Conservation (phyloP, 495 filamentous ascomycete genomes). For the Neohortaea acidophila region DNA sequence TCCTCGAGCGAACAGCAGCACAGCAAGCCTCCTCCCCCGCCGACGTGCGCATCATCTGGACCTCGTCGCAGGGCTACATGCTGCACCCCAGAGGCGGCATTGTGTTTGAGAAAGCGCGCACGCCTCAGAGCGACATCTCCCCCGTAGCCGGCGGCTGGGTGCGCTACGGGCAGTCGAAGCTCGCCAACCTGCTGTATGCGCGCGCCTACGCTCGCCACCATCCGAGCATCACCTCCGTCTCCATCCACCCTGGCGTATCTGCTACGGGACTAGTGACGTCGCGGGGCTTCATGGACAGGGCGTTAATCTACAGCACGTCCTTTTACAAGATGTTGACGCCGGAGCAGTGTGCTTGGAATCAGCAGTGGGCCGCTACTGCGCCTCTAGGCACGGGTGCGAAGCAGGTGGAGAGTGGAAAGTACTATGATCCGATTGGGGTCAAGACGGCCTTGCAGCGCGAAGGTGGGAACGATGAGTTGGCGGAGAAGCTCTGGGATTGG, state of each 20-base stretch:
- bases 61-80: slow-evolving; percentile 29
- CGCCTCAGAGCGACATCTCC: slow-evolving; percentile 6
- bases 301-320: slow-evolving; percentile 5
- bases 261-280: slow-evolving; percentile 34
- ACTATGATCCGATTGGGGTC: slow-evolving; percentile 31
- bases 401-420: slow-evolving; percentile 26
- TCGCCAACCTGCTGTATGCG: slow-evolving; percentile 21
- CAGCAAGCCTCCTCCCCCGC: too few species aligned
- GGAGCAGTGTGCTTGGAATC: slow-evolving; percentile 37
- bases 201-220: slow-evolving; percentile 29
- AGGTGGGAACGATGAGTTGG: slow-evolving; percentile 21
- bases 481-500: slow-evolving; percentile 31
- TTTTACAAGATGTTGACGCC: slow-evolving; percentile 2
- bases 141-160: neutral
- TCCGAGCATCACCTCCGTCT: slow-evolving; percentile 38
- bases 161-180: slow-evolving; percentile 25
- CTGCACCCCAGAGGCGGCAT: slow-evolving; percentile 21
- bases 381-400: slow-evolving; percentile 14
- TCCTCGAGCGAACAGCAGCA: slow-evolving; percentile 14
- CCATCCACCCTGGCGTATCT: slow-evolving; percentile 55
- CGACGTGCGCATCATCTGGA: slow-evolving; percentile 33
- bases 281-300: neutral
- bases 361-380: slow-evolving; percentile 41
- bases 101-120: slow-evolving; percentile 16
- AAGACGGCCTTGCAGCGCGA: slow-evolving; percentile 17